Percentiles rank a stretch among this genome's conserved stretches.
Evolutionary conservation across 257 asterid species (phyloP).

Genomic region (Solanum sparsipilum): DNA sequence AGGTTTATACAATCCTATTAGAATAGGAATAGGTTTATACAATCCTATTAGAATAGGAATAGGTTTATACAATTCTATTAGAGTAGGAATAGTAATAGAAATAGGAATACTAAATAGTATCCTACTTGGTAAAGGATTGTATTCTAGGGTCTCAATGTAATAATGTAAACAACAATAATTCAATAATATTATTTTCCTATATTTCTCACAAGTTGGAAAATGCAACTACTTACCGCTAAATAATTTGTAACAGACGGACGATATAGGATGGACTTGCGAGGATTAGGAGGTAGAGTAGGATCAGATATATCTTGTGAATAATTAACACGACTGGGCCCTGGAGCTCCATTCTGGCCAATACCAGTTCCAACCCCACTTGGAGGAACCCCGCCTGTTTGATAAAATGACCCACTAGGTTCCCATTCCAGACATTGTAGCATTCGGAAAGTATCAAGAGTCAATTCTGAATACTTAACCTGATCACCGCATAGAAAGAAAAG

Average conservation of each 20-base stretch:
- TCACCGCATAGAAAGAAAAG: neutral
- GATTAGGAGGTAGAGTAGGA: slow-evolving; percentile 88
- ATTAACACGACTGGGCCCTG: slow-evolving; percentile 61
- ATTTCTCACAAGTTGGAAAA: neutral
- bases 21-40: too few species aligned
- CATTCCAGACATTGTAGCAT: slow-evolving; percentile 92
- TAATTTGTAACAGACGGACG: slow-evolving; percentile 85
- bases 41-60: too few species aligned
- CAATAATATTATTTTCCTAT: too few species aligned
- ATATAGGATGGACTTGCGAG: slow-evolving; percentile 79
- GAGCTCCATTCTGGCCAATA: slow-evolving; percentile 66
- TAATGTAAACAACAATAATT: too few species aligned
- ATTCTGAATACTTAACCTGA: slow-evolving; percentile 92
- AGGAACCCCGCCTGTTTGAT: slow-evolving; percentile 43
- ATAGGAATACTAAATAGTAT: too few species aligned
- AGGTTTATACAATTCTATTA: too few species aligned
- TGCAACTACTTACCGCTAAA: slow-evolving; percentile 65
- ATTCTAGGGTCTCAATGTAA: too few species aligned
- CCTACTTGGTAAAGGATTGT: too few species aligned
- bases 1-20: too few species aligned
- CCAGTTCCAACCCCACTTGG: slow-evolving; percentile 48
- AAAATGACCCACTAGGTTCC: slow-evolving; percentile 98
- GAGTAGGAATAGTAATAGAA: too few species aligned
- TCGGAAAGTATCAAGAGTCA: slow-evolving; percentile 76
- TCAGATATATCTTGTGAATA: slow-evolving; percentile 69